Conservation (phyloP, 768 basidiomycete genomes). For the Austroboletus eburneus region DNA sequence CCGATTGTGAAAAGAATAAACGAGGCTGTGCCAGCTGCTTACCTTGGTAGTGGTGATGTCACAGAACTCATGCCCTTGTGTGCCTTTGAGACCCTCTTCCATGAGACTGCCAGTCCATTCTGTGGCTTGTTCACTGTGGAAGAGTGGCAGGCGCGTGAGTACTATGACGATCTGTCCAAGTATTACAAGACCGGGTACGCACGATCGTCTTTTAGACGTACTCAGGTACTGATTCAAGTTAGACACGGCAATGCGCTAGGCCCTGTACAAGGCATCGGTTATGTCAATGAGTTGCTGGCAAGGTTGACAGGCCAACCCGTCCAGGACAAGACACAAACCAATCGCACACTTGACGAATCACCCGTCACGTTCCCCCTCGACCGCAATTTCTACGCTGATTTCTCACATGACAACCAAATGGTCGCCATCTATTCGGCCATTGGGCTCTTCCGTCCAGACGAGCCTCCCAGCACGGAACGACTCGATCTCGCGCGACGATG, state of each 20-base stretch:
- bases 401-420: constrained; percentile 86
- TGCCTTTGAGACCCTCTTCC: constrained; percentile 72
- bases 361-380: constrained; percentile 69
- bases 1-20: constrained; percentile 60
- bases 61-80: constrained; percentile 67
- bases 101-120: constrained; percentile 52
- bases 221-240: constrained; percentile 1
- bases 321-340: constrained; percentile 69
- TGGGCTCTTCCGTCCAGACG: constrained; percentile 46
- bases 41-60: constrained; percentile 52
- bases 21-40: constrained; percentile 55
- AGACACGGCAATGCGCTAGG: constrained; percentile 70
- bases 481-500: constrained; percentile 38
- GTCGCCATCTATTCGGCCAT: constrained; percentile 65
- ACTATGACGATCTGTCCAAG: constrained; percentile 69
- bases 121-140: constrained; percentile 63
- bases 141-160: constrained; percentile 68
- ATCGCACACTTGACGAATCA: constrained; percentile 61
- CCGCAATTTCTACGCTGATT: constrained; percentile 67
- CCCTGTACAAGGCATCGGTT: constrained; percentile 80
- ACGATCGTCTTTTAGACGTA: neutral
- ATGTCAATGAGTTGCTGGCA: constrained; percentile 84
- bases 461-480: constrained; percentile 10
- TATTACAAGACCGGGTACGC: constrained; percentile 73
- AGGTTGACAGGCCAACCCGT: constrained; percentile 65